Conservation (phyloP, 2,329 filamentous ascomycete genomes). For the Ilyonectria mors-panacis region DNA sequence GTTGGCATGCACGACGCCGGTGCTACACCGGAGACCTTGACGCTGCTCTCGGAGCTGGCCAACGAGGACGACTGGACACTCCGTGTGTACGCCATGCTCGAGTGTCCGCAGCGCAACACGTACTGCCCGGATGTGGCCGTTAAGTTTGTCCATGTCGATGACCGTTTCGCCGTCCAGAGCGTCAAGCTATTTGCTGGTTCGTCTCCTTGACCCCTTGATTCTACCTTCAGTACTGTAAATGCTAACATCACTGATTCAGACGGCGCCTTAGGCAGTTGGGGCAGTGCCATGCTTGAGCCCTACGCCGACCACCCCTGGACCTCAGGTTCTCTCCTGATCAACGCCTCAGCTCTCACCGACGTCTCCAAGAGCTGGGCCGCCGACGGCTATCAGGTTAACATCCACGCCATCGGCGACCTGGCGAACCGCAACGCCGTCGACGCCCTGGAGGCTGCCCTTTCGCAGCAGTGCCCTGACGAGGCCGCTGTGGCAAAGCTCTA, state of each 20-base stretch:
- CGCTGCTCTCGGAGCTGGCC: slow-evolving; percentile 68
- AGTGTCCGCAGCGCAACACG: slow-evolving; percentile 75
- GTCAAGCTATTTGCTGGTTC: slow-evolving; percentile 79
- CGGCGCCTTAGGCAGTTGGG: slow-evolving; percentile 80
- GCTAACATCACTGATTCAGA: slow-evolving; percentile 58
- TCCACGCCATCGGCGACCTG: slow-evolving; percentile 80
- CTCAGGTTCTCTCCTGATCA: slow-evolving; percentile 76
- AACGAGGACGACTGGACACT: slow-evolving; percentile 68
- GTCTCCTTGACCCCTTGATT: slow-evolving; percentile 31
- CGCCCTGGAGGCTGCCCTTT: slow-evolving; percentile 71
- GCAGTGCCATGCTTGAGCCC: slow-evolving; percentile 79
- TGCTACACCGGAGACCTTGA: slow-evolving; percentile 67
- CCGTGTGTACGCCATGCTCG: slow-evolving; percentile 78
- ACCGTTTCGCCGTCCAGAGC: slow-evolving; percentile 70
- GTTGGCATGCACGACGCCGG: slow-evolving; percentile 81
- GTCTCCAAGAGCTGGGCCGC: slow-evolving; percentile 72
- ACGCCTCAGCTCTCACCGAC: slow-evolving; percentile 69
- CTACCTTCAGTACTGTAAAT: neutral
- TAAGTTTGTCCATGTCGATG: slow-evolving; percentile 60
- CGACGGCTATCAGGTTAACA: slow-evolving; percentile 77
- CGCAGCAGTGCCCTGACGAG: slow-evolving; percentile 63
- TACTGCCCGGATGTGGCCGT: slow-evolving; percentile 70
- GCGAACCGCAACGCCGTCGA: slow-evolving; percentile 77
- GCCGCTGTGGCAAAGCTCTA: slow-evolving; percentile 35
- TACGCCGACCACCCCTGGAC: slow-evolving; percentile 75